phyloP scores from a whole-genome alignment of 305 asterid genomes.

The Rubia occidens region DNA sequence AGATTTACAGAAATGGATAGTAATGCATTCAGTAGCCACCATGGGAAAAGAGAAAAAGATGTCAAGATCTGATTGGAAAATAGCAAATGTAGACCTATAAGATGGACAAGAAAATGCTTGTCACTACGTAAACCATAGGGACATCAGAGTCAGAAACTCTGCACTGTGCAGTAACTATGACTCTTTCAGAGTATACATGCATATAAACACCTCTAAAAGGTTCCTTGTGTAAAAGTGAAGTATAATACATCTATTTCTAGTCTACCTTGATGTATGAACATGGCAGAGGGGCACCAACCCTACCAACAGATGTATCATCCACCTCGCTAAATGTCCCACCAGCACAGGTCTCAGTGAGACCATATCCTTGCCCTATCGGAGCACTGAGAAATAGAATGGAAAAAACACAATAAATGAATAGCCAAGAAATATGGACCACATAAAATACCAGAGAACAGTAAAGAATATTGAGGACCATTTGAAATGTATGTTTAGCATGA shows the following conservation, averaged over 20 bases:
- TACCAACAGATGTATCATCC: conserved; percentile 93
- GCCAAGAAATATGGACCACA: not conserved
- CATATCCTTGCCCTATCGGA: conserved; percentile 97
- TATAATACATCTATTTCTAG: conserved; percentile 5
- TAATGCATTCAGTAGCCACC: not conserved
- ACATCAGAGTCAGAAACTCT: not conserved
- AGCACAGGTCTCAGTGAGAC: conserved; percentile 96
- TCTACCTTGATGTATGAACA: conserved; percentile 84
- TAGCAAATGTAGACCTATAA: not conserved
- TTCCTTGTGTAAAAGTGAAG: conserved; percentile 6
- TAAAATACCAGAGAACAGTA: not conserved
- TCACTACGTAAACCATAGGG: not conserved
- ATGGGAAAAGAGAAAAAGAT: not conserved
- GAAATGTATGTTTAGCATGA: not conserved
- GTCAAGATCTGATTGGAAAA: not conserved
- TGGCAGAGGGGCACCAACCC: conserved; percentile 91
- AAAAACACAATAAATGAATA: conserved; percentile 18
- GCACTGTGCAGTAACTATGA: not conserved
- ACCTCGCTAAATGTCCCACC: conserved; percentile 94
- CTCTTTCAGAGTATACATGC: not conserved
- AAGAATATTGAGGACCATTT: not conserved
- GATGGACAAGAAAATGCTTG: not conserved
- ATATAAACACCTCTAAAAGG: not conserved
- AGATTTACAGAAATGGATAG: not conserved
- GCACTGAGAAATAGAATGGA: conserved; percentile 45